Percentiles rank a stretch among this genome's conserved stretches.
Evolutionary conservation across 148 eudicot genomes (phyloP).

Genomic region (Fagopyrum homotropicum): DNA sequence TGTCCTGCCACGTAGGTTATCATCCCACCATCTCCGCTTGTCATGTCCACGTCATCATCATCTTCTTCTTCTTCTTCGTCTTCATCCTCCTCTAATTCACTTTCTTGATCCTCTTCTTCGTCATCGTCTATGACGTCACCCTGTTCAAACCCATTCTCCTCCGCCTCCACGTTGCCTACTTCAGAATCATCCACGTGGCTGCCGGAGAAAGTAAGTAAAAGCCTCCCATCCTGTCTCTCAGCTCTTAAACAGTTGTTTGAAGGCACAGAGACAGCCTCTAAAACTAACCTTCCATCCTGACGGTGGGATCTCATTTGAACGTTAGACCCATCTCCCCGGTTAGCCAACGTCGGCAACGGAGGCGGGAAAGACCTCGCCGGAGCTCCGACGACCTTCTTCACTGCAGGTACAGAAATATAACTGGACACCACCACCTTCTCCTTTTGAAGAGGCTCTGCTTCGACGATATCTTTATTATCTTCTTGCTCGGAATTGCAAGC

Average conservation of each 20-base stretch:
- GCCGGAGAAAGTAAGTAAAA: slow-evolving; percentile 44
- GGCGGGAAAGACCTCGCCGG: slow-evolving; percentile 54
- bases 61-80: slow-evolving; percentile 12
- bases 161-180: neutral
- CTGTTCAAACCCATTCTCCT: slow-evolving; percentile 9
- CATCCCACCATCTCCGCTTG: slow-evolving; percentile 9
- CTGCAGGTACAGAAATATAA: neutral
- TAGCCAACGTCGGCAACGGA: slow-evolving; percentile 56
- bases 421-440: neutral
- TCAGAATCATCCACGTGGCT: slow-evolving; percentile 7
- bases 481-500: slow-evolving; percentile 3
- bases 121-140: slow-evolving; percentile 19
- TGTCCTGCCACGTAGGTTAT: slow-evolving; percentile 11
- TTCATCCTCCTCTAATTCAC: slow-evolving; percentile 10
- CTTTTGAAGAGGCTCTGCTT: slow-evolving; percentile 5
- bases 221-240: slow-evolving; percentile 65
- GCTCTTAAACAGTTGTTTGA: slow-evolving; percentile 45
- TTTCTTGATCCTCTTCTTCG: slow-evolving; percentile 10
- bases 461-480: neutral
- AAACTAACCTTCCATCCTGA: slow-evolving; percentile 65
- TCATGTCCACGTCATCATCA: slow-evolving; percentile 16
- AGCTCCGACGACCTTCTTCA: neutral
- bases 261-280: slow-evolving; percentile 68
- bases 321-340: slow-evolving; percentile 40
- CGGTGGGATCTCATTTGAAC: slow-evolving; percentile 63